Evolutionary conservation across 768 basidiomycete genomes (phyloP), one percentile per base, ranked within the genome.

Genomic region (Agaricus blazei): DNA sequence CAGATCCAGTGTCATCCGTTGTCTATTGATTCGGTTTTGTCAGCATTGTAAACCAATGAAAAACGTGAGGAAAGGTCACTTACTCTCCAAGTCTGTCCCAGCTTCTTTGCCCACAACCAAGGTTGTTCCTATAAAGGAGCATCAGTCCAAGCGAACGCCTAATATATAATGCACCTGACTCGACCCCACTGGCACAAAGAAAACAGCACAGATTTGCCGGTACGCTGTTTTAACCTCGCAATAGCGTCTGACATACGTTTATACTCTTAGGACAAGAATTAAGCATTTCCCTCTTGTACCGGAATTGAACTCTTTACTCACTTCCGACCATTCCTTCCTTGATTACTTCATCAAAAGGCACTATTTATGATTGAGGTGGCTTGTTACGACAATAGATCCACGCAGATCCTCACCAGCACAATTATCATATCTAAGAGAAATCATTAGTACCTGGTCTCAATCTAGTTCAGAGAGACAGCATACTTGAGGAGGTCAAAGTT

Each of bases 11-110:
- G 60, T 83, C 81, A 31, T 65, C 67, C 2, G 80, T 82, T 1
- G 80, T 79, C 81, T 82, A 4, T 26, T 24, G 41, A 26, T n/a
- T 14, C 51, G 28, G 14, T 29, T 31, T 15, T 19, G 43, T 50
- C 4, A 28, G 34, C 14, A 14, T 34, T 44, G 5, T 31, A 40
- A 62, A 19, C 40, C 11, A 51, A 24, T 29, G 9, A 31, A 47
- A 54, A 12, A 14, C 28, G 37, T 19, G 19, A 19, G 19, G 19
- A 19, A 19, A 23, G 15, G 42, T 23, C 4, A 62, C 77, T 50
- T 58, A 84, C 83, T 67, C 85, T 72, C 85, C 85, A 86, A 62
- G 78, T 82, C 61, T 86, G 84, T 0, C 85, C 85, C n/a, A 82
- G 69, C 27, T 66, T 67, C 58, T 67, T 75, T 1, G 80, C 85